These are phyloP conservation scores for Neurospora africana DNA, from an alignment of 495 filamentous ascomycete genomes.

Conservation along the genomic window DNA sequence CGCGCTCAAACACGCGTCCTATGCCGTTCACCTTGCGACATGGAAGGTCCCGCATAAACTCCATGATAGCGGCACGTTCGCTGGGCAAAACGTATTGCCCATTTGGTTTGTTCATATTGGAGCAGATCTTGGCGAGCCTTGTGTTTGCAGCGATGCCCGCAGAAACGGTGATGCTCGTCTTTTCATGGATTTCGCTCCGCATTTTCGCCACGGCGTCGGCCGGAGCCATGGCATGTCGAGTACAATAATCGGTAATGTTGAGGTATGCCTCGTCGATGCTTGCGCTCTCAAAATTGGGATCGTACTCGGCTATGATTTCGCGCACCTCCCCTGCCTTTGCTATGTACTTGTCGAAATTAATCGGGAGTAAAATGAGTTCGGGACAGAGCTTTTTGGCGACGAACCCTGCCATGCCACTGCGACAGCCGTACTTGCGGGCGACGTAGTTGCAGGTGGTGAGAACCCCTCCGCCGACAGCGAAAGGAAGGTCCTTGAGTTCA, in stretches of 20 bases:
- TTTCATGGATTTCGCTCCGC: constrained; percentile 63
- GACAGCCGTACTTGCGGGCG: constrained; percentile 79
- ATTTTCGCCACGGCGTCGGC: constrained; percentile 67
- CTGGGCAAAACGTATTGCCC: constrained; percentile 73
- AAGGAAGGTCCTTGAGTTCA: constrained; percentile 78
- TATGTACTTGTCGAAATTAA: constrained; percentile 85
- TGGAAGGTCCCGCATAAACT: constrained; percentile 73
- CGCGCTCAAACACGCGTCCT: constrained; percentile 87
- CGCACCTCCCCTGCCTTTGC: constrained; percentile 85
- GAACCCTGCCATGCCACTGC: constrained; percentile 92
- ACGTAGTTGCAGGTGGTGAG: constrained; percentile 88
- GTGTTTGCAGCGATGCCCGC: constrained; percentile 92
- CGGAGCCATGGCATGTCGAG: constrained; percentile 52
- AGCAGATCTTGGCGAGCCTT: constrained; percentile 87
- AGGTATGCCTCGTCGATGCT: constrained; percentile 95
- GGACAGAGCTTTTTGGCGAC: constrained; percentile 93
- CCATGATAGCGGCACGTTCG: constrained; percentile 62
- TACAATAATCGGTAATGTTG: constrained; percentile 85
- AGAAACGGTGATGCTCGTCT: constrained; percentile 81
- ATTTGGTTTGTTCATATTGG: constrained; percentile 93
- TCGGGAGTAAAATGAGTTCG: constrained; percentile 66
- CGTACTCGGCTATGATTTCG: constrained; percentile 71
- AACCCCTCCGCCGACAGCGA: constrained; percentile 88
- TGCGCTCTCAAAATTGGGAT: constrained; percentile 81
- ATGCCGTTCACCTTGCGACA: constrained; percentile 89